Evolutionary conservation across 2,329 filamentous ascomycete genomes (phyloP).

Genomic region (Massarina eburnea): DNA sequence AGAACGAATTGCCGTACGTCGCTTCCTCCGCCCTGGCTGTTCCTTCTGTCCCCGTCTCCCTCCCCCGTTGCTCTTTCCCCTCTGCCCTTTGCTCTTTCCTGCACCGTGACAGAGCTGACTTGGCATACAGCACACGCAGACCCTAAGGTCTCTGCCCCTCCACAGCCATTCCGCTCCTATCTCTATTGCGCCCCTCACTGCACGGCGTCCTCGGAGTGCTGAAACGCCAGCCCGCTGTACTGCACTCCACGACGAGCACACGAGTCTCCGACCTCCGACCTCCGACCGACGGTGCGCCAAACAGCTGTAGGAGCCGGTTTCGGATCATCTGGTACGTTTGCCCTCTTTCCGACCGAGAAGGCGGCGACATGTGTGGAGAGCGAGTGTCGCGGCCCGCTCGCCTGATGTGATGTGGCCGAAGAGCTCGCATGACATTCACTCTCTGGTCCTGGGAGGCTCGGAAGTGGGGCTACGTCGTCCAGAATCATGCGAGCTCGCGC

Average conservation of each 20-base stretch:
- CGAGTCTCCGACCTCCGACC: background rate
- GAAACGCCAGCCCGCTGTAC: background rate
- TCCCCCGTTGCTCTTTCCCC: constrained; percentile 2
- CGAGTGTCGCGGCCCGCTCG: background rate
- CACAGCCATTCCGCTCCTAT: constrained; percentile 8
- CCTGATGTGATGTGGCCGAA: background rate
- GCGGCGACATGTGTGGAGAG: background rate
- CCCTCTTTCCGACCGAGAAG: background rate
- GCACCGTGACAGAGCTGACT: constrained; percentile 14
- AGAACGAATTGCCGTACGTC: constrained; percentile 1
- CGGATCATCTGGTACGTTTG: background rate
- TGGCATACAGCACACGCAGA: constrained; percentile 15
- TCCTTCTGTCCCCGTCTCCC: background rate
- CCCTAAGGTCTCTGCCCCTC: constrained; percentile 18
- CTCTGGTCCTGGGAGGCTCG: background rate
- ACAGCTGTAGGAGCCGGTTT: background rate
- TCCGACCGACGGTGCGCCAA: too few relatives aligned
- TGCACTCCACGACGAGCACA: background rate
- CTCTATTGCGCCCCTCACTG: constrained; percentile 7
- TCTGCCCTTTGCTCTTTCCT: constrained; percentile 1
- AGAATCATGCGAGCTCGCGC: constrained; percentile 1
- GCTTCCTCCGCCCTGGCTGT: background rate
- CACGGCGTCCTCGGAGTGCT: constrained; percentile 4
- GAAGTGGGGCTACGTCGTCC: constrained; percentile 2
- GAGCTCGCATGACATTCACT: background rate